Evolutionary conservation across 108 stramenopile species (phyloP).

Genomic region (Fragilaria crotonensis): DNA sequence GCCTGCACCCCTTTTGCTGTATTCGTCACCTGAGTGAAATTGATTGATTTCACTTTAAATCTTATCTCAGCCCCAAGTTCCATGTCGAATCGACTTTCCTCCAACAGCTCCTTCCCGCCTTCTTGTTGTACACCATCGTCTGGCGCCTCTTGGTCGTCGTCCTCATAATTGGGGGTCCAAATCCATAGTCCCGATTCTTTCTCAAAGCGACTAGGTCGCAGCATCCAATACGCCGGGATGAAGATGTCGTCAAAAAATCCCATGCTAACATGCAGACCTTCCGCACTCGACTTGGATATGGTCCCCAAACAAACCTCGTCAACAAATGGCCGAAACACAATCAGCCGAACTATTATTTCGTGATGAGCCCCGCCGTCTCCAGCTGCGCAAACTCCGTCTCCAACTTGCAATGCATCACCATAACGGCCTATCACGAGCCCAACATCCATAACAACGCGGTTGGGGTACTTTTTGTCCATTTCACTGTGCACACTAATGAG

Average conservation of each 20-base stretch:
- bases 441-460: slow-evolving; percentile 74
- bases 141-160: slow-evolving; percentile 32
- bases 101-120: slow-evolving; percentile 6
- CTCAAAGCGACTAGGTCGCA: slow-evolving; percentile 61
- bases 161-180: slow-evolving; percentile 66
- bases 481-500: slow-evolving; percentile 51
- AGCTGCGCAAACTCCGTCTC: slow-evolving; percentile 63
- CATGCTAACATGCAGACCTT: slow-evolving; percentile 70
- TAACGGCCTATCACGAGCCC: slow-evolving; percentile 79
- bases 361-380: slow-evolving; percentile 83
- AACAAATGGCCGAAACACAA: slow-evolving; percentile 87
- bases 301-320: slow-evolving; percentile 79
- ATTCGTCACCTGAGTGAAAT: slow-evolving; percentile 78
- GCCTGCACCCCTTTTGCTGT: slow-evolving; percentile 82
- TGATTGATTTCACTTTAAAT: slow-evolving; percentile 81
- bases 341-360: slow-evolving; percentile 60
- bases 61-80: slow-evolving; percentile 77
- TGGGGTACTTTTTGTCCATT: slow-evolving; percentile 75
- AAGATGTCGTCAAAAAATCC: slow-evolving; percentile 86
- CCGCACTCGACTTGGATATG: slow-evolving; percentile 50
- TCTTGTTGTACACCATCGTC: slow-evolving; percentile 9
- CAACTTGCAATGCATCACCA: slow-evolving; percentile 52
- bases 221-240: slow-evolving; percentile 84
- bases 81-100: slow-evolving; percentile 64
- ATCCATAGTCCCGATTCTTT: slow-evolving; percentile 57